These are phyloP conservation scores for Leptomonas pyrrhocoris DNA, from an alignment of 208 protist genomes.

Conservation along the genomic window DNA sequence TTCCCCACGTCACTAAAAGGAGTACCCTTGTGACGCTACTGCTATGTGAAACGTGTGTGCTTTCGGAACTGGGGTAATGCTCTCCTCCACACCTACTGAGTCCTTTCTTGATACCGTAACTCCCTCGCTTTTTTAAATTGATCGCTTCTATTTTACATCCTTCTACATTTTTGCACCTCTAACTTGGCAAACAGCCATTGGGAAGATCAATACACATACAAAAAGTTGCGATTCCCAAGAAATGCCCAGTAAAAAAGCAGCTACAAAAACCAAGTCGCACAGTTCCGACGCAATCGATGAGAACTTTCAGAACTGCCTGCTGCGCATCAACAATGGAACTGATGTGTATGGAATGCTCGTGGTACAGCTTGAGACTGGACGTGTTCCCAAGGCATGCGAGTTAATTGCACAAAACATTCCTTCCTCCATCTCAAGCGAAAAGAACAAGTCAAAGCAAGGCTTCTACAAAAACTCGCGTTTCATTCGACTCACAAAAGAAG, in stretches of 20 bases:
- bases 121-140: too few relatives aligned
- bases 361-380: conserved; percentile 34
- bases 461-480: conserved; percentile 68
- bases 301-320: conserved; percentile 29
- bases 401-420: conserved; percentile 63
- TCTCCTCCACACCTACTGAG: too few relatives aligned
- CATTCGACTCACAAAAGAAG: conserved; percentile 60
- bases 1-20: too few relatives aligned
- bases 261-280: conserved; percentile 24
- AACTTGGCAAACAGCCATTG: too few relatives aligned
- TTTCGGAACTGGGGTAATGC: too few relatives aligned
- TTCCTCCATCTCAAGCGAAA: conserved; percentile 41
- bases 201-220: too few relatives aligned
- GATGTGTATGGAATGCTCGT: conserved; percentile 33
- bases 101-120: too few relatives aligned
- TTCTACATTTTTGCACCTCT: too few relatives aligned
- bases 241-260: conserved; percentile 20
- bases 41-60: too few relatives aligned
- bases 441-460: conserved; percentile 53
- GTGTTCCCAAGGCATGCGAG: conserved; percentile 73
- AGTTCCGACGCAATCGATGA: conserved; percentile 21
- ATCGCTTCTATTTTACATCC: too few relatives aligned
- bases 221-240: conserved; percentile 1
- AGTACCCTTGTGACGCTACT: too few relatives aligned
- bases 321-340: conserved; percentile 31